Conservation (phyloP, 306 rosid genomes). For the Vigna reflexopilosa region DNA sequence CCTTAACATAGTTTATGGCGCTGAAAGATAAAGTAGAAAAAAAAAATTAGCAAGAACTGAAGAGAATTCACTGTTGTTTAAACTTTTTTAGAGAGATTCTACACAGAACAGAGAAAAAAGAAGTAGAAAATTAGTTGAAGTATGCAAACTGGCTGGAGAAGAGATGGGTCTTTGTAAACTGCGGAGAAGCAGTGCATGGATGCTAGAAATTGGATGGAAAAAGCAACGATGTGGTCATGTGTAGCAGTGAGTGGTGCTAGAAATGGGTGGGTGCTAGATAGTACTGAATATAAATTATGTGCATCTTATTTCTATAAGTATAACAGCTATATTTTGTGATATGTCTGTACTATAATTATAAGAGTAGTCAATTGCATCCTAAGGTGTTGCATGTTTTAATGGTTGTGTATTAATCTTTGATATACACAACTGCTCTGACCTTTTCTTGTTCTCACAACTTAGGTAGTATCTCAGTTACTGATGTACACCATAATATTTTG, state of each 20-base stretch:
- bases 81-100: not conserved
- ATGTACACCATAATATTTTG: constrained; percentile 56
- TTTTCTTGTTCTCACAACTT: constrained; percentile 46
- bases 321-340: no score
- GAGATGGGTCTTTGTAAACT: no score
- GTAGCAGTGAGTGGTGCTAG: not conserved
- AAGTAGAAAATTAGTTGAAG: not conserved
- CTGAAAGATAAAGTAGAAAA: not conserved
- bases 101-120: not conserved
- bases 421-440: constrained; percentile 17
- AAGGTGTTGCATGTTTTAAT: constrained; percentile 18
- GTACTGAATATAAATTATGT: not conserved
- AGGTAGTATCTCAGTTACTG: constrained; percentile 70
- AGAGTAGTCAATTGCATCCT: no score
- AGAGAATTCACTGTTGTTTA: not conserved
- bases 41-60: not conserved
- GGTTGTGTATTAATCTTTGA: not conserved
- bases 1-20: not conserved
- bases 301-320: not conserved
- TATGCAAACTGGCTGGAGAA: not conserved
- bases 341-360: not conserved
- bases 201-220: not conserved
- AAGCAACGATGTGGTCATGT: not conserved
- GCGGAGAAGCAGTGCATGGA: no score
- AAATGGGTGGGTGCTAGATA: no score